Evolutionary conservation across 1,139 yeast genomes (phyloP).

Genomic region (Yamadazyma diddensiae): DNA sequence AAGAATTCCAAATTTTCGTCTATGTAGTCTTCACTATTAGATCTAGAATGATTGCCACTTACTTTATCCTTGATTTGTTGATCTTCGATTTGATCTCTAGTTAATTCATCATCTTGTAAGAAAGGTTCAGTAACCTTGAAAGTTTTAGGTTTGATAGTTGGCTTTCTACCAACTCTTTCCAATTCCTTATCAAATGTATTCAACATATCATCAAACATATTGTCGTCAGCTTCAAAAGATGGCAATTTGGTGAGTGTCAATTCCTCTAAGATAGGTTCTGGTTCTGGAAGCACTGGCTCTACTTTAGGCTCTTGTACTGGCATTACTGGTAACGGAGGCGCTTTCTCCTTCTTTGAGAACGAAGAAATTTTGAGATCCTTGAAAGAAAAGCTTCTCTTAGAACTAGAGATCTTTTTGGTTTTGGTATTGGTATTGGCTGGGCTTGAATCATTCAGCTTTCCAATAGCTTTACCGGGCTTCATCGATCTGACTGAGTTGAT

Average conservation of each 20-base stretch:
- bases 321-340: constrained; percentile 10
- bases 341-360: constrained; percentile 9
- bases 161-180: constrained; percentile 19
- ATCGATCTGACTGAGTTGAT: constrained; percentile 6
- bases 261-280: constrained; percentile 7
- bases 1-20: constrained; percentile 36
- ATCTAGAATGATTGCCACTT: constrained; percentile 10
- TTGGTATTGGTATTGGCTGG: constrained; percentile 2
- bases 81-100: constrained; percentile 41
- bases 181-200: constrained; percentile 26
- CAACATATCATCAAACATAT: constrained; percentile 35
- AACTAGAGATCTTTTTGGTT: constrained; percentile 10
- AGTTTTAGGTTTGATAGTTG: constrained; percentile 13
- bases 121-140: constrained; percentile 28
- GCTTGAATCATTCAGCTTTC: not conserved
- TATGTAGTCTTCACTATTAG: constrained; percentile 23
- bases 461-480: constrained; percentile 4
- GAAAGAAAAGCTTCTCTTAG: constrained; percentile 14
- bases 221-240: constrained; percentile 29
- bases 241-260: constrained; percentile 26
- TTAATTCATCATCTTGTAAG: constrained; percentile 44
- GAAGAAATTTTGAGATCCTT: constrained; percentile 14
- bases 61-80: constrained; percentile 33
- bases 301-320: constrained; percentile 4
- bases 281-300: constrained; percentile 3